Percentiles rank a stretch among this genome's conserved stretches.
phyloP scores from a whole-genome alignment of 495 filamentous ascomycete species.

The Neurospora hispaniola region DNA sequence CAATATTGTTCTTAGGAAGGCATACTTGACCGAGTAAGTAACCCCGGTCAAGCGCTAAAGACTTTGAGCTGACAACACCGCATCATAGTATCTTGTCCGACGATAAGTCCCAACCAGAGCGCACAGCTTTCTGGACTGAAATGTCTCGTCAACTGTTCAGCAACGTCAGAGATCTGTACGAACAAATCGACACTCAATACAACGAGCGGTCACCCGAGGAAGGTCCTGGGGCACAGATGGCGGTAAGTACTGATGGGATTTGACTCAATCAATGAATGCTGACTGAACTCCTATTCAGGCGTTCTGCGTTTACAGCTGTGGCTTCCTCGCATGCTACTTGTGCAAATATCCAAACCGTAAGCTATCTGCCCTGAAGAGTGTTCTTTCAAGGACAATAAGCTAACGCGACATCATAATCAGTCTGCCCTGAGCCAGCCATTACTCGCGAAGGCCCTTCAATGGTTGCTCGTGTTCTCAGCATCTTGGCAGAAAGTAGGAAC shows the following conservation, averaged over 20 bases:
- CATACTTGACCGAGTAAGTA: conserved; percentile 36
- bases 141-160: conserved; percentile 38
- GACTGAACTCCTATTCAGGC: conserved; percentile 17
- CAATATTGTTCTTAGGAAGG: conserved; percentile 40
- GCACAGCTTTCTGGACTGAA: conserved; percentile 26
- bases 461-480: conserved; percentile 27
- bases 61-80: neutral
- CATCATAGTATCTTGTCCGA: conserved; percentile 29
- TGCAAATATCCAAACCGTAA: conserved; percentile 36
- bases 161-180: conserved; percentile 34
- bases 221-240: conserved; percentile 40
- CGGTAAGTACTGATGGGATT: conserved; percentile 19
- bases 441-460: conserved; percentile 27
- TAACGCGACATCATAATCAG: conserved; percentile 10
- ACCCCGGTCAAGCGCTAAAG: neutral
- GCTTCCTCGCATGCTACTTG: conserved; percentile 36
- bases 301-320: conserved; percentile 42
- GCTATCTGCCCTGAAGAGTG: neutral
- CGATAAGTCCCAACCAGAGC: conserved; percentile 25
- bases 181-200: conserved; percentile 38
- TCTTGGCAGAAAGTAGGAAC: conserved; percentile 30
- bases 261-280: neutral
- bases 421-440: conserved; percentile 25
- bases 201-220: conserved; percentile 28
- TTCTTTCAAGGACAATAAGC: neutral